These are phyloP conservation scores for Aspergillus spinulosporus DNA, from an alignment of 2,329 filamentous ascomycete genomes.

Conservation along the genomic window DNA sequence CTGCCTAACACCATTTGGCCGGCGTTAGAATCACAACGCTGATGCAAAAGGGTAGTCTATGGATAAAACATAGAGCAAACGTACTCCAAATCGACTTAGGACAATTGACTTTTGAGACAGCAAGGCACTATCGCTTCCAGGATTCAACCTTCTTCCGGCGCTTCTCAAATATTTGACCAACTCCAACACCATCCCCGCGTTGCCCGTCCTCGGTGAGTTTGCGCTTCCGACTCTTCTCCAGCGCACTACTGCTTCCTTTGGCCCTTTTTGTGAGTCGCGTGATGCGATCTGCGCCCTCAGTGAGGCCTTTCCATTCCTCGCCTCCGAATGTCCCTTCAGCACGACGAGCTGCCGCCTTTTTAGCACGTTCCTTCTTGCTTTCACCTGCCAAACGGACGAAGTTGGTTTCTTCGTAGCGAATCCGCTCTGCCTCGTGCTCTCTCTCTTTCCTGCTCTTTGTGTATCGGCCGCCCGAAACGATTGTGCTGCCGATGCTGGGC, in stretches of 20 bases:
- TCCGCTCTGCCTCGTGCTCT: constrained; percentile 73
- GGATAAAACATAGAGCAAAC: not conserved
- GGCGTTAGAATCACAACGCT: not conserved
- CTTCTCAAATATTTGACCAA: constrained; percentile 63
- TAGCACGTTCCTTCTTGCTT: constrained; percentile 80
- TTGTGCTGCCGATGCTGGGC: constrained; percentile 89
- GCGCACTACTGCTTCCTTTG: constrained; percentile 55
- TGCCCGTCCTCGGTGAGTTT: constrained; percentile 69
- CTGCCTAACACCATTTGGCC: not conserved
- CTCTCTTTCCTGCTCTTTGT: constrained; percentile 76
- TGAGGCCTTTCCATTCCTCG: constrained; percentile 87
- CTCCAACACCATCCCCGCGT: constrained; percentile 61
- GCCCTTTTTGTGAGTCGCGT: constrained; percentile 75
- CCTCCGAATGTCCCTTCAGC: constrained; percentile 70
- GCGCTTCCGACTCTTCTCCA: constrained; percentile 86
- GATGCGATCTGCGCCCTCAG: constrained; percentile 83
- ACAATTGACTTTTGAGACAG: not conserved
- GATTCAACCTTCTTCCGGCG: constrained; percentile 47
- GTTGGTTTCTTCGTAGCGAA: constrained; percentile 88
- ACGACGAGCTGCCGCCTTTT: constrained; percentile 53
- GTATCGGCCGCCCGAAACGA: constrained; percentile 73
- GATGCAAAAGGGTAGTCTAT: constrained; percentile 2
- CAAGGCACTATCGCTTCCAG: constrained; percentile 38
- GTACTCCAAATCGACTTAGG: not conserved
- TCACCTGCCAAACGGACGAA: constrained; percentile 82